Base-by-base conservation (phyloP, 1,139 yeast species). In the Meyerozyma elateridarum region DNA sequence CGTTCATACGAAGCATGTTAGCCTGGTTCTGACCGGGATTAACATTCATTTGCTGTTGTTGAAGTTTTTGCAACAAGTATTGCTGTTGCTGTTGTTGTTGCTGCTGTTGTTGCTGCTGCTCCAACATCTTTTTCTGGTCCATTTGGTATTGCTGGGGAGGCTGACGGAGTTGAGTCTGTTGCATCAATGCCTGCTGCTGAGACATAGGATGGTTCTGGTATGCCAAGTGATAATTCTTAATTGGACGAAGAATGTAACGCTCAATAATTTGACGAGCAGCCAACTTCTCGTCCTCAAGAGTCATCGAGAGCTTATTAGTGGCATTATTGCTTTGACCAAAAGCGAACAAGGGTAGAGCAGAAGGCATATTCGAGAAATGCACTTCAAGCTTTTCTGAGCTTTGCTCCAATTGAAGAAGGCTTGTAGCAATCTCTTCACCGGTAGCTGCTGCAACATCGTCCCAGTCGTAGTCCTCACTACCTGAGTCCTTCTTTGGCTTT, bases 181-280 rank as follows among this genome's bases (percentile, higher is more conserved):
- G 34, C 28, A 61, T 49, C 25, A 63, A 55, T 3, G 62, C 49
- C 39, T 56, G 67, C 41, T 64, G 70, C 46, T 66, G 73, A 30
- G 56, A 49, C 38, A 61, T 59, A 31, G 69, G 71, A 41, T 67
- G 74, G 46, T 67, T 67, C 42, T 61, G 68, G 45, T 67, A 68
- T 9, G 73, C 70, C 46, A 68, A 61, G 43, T 68, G 73, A 41
- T 68, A 68, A 40, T 67, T 68, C 39, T 68, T 68, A 37, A 68
- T 52, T 11, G 73, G 73, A 34, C 62, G 59, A 37, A 67, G 60
- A 29, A 68, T 45, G 36, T 54, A 64, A 31, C 59, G 54, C 44
- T 68, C 74, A 37, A 68, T 65, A 8, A 67, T 61, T 48, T 59
- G 67, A 35, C 66, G 61, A 7, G 71, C 64, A 25, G 63, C 49